Evolutionary conservation across 495 filamentous ascomycete genomes (phyloP).

Genomic region (Trichodelitschia bisporula): DNA sequence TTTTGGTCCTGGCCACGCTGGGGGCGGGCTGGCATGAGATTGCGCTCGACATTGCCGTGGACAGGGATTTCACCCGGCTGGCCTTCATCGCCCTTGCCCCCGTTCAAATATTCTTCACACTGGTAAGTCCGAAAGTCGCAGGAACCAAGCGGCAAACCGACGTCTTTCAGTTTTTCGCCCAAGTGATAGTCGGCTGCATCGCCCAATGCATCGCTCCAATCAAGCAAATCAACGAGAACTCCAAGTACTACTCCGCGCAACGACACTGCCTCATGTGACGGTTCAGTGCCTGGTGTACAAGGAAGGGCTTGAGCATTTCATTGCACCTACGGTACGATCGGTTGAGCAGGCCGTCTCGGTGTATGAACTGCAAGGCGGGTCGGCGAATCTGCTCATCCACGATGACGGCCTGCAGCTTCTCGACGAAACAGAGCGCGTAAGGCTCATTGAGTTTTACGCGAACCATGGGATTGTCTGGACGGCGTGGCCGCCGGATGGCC

Average conservation of each 20-base stretch:
- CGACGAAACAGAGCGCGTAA: constrained; percentile 34
- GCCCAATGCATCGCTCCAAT: constrained; percentile 54
- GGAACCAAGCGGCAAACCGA: too few relatives aligned
- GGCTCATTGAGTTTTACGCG: constrained; percentile 37
- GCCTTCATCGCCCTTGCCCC: constrained; percentile 37
- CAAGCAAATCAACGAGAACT: constrained; percentile 44
- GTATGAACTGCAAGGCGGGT: constrained; percentile 58
- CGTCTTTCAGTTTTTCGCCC: constrained; percentile 33
- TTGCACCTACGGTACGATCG: constrained; percentile 41
- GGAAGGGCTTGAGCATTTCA: constrained; percentile 38
- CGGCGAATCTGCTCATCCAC: constrained; percentile 61
- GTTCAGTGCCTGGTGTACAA: constrained; percentile 55
- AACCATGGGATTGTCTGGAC: constrained; percentile 66
- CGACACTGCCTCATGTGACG: constrained; percentile 42
- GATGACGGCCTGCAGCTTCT: constrained; percentile 56
- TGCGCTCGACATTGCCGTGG: constrained; percentile 39
- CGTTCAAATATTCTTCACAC: constrained; percentile 54
- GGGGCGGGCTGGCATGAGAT: constrained; percentile 43
- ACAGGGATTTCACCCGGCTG: constrained; percentile 32
- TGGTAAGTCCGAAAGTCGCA: too few relatives aligned
- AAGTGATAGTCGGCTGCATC: constrained; percentile 38
- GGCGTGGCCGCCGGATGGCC: constrained; percentile 39
- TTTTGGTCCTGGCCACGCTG: constrained; percentile 33
- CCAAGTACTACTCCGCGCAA: constrained; percentile 50
- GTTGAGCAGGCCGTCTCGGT: constrained; percentile 53